Base-by-base conservation (phyloP, 2,329 filamentous ascomycete genomes). In the Aspergillus quadricinctus region DNA sequence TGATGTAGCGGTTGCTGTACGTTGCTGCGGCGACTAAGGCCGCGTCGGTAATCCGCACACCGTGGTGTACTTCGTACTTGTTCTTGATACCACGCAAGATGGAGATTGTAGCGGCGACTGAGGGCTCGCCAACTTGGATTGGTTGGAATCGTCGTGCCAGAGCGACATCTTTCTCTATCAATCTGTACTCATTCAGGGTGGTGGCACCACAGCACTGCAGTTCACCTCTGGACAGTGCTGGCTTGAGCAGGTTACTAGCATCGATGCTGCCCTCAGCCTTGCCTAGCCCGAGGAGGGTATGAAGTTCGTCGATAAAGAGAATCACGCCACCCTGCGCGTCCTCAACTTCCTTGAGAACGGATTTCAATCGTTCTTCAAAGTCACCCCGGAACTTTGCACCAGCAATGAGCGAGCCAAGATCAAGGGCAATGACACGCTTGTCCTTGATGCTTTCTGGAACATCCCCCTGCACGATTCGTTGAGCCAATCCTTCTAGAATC, bases 211-310 rank as follows among this genome's bases (percentile, higher is more conserved):
- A 96, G 76, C 92, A 96, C 75, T 97, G 94, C 4, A 97, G 81
- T 61, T 97, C 92, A 43, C 94, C 94, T 61, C 94, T 83, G 0
- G 92, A 92, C n/a, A 97, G 77, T 0, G 93, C 92, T 27, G 94
- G 94, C 74, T 97, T 99, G 49, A 97, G 79, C 6, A 97, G 79
- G 70, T 97, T 97, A 61, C 90, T 96, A 0, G 94, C 94, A 76
- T 99, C 94, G 60, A 97, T 96, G 45, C 91, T 96, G 4, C 94
- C 94, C 75, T 97, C 93, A 0, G 92, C 90, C 74, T 97, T 97
- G 21, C 94, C 94, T 5, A 97, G 81, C 0, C 94, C 94, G 2
- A 97, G 84, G 0, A 99, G 79, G 1, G 88, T 96, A 71, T 99
- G 94, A 43, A 97, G 78, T 70, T 97, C 94, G 68, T 97, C 94